phyloP scores from a whole-genome alignment of 2,329 filamentous ascomycete species.

The Mycogone perniciosa region DNA sequence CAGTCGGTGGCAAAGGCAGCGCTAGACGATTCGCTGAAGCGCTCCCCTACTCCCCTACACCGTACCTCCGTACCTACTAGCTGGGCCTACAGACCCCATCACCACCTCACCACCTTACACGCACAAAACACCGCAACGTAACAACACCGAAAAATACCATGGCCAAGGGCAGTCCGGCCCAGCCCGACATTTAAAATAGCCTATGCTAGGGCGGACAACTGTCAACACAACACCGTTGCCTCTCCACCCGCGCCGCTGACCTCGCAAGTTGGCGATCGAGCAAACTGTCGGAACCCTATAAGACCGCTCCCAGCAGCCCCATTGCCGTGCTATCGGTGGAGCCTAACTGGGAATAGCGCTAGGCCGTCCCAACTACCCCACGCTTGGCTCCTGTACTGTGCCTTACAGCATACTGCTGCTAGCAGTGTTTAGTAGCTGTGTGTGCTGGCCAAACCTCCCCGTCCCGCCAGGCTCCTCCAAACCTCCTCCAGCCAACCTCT shows the following conservation, averaged over 20 bases:
- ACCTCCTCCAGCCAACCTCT: constrained; percentile 1
- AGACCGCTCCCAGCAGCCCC: constrained; percentile 8
- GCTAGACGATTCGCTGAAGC: background rate
- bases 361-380: constrained; percentile 11
- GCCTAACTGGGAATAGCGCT: constrained; percentile 9
- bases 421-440: background rate
- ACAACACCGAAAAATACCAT: background rate
- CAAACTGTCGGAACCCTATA: background rate
- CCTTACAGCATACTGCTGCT: constrained; percentile 8
- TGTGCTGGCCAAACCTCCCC: constrained; percentile 1
- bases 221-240: constrained; percentile 2
- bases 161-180: constrained; percentile 5
- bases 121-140: constrained; percentile 1
- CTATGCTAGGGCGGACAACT: constrained; percentile 1
- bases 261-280: background rate
- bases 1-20: background rate
- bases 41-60: background rate
- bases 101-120: background rate
- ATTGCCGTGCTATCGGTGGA: constrained; percentile 9
- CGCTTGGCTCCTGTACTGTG: constrained; percentile 9
- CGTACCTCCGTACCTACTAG: too few species aligned
- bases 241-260: constrained; percentile 7
- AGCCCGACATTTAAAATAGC: constrained; percentile 11
- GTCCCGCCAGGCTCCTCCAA: constrained; percentile 1
- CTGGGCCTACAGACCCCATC: too few species aligned